Evolutionary conservation across 805 yeast species (phyloP).

Genomic region (Sugiyamaella marilandica): DNA sequence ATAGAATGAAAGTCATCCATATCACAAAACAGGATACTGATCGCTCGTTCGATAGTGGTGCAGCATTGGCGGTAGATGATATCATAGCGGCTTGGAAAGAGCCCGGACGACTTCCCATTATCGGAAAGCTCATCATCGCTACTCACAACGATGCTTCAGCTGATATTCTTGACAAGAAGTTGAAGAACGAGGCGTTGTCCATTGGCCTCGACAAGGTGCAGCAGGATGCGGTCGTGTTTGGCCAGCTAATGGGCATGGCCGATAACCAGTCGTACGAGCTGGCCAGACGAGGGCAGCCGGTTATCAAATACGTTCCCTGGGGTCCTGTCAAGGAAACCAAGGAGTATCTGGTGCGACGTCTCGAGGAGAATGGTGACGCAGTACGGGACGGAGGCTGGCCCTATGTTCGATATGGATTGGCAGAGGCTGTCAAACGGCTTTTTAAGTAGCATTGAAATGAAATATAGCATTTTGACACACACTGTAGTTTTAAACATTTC

Average conservation of each 20-base stretch:
- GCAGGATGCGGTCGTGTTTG: constrained; percentile 57
- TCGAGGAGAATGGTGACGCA: constrained; percentile 95
- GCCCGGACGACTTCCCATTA: constrained; percentile 33
- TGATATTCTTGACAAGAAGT: constrained; percentile 57
- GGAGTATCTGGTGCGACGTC: constrained; percentile 80
- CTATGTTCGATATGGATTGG: constrained; percentile 23
- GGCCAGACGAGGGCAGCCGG: constrained; percentile 60
- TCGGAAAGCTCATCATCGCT: constrained; percentile 66
- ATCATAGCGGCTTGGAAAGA: constrained; percentile 42
- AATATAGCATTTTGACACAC: neutral
- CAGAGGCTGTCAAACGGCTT: constrained; percentile 17
- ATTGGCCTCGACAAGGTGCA: constrained; percentile 17
- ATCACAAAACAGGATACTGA: constrained; percentile 79
- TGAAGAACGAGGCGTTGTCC: constrained; percentile 34
- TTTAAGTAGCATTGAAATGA: neutral
- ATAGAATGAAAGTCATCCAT: constrained; percentile 64
- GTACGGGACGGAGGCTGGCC: constrained; percentile 46
- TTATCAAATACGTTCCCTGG: constrained; percentile 95
- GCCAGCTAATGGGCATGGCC: constrained; percentile 93
- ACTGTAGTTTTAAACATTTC: neutral
- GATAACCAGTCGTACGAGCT: constrained; percentile 79
- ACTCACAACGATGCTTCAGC: constrained; percentile 84
- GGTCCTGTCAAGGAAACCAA: constrained; percentile 94
- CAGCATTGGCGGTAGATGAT: constrained; percentile 55
- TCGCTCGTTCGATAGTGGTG: constrained; percentile 64